Conservation (phyloP, 306 rosid species). For the Glycine tomentella region DNA sequence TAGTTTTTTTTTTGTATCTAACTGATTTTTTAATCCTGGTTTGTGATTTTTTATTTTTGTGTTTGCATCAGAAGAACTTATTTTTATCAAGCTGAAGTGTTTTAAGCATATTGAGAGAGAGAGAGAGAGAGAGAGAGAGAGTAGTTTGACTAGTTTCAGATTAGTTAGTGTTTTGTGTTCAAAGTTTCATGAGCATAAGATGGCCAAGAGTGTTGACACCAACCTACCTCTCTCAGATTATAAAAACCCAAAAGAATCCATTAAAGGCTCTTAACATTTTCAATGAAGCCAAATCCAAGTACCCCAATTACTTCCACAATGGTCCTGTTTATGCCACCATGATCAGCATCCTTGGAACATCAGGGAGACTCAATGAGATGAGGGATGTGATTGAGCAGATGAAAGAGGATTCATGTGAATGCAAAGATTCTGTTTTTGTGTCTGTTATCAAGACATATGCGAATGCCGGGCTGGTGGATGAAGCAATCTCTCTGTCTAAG, state of each 20-base stretch:
- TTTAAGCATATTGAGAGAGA: too few relatives aligned
- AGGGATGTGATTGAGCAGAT: conserved; percentile 54
- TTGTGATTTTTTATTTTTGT: too few relatives aligned
- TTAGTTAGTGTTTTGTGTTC: not conserved
- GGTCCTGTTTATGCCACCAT: conserved; percentile 64
- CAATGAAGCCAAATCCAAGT: conserved; percentile 54
- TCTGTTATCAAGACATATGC: too few relatives aligned
- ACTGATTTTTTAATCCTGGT: too few relatives aligned
- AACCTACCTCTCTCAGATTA: conserved; percentile 55
- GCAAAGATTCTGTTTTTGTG: too few relatives aligned
- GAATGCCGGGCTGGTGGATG: too few relatives aligned
- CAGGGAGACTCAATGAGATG: conserved; percentile 57
- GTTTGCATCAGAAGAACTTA: too few relatives aligned
- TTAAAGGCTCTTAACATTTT: conserved; percentile 59
- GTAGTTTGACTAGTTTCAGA: too few relatives aligned
- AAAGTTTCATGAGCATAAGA: conserved; percentile 52
- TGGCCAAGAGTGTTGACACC: conserved; percentile 69
- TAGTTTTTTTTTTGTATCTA: too few relatives aligned
- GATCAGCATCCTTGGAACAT: conserved; percentile 59
- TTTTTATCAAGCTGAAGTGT: too few relatives aligned
- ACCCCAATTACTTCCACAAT: conserved; percentile 58
- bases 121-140: too few relatives aligned
- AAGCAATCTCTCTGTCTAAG: conserved; percentile 53
- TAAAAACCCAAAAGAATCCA: conserved; percentile 58
- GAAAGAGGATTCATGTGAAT: conserved; percentile 64